Conservation (phyloP, 176 grass and related monocot species). For the Cenchrus fungigraminus region DNA sequence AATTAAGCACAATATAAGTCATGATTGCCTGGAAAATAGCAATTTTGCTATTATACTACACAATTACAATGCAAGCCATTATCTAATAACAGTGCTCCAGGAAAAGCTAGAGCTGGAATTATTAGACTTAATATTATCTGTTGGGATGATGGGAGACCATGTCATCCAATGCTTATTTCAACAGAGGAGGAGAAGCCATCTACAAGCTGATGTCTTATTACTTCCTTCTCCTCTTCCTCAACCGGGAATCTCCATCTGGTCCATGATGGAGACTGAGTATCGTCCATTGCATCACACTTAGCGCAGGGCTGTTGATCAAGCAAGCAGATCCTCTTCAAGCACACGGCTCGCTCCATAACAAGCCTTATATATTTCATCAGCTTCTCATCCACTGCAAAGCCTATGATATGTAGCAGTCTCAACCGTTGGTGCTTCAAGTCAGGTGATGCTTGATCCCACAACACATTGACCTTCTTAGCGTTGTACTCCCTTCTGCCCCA, state of each 20-base stretch:
- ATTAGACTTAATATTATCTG: too few relatives aligned
- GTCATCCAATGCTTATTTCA: conserved; percentile 6
- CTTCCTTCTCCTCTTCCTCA: neutral
- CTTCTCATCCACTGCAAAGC: conserved; percentile 18
- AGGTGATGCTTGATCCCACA: neutral
- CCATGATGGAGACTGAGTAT: neutral
- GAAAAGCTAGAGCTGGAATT: too few relatives aligned
- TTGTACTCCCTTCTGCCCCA: neutral
- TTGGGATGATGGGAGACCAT: neutral
- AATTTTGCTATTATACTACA: too few relatives aligned
- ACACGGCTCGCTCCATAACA: conserved; percentile 1
- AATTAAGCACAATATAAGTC: too few relatives aligned
- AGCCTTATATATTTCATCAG: conserved; percentile 19
- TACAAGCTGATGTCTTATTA: neutral
- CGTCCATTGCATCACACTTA: neutral
- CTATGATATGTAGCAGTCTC: neutral
- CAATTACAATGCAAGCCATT: too few relatives aligned
- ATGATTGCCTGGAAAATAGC: too few relatives aligned
- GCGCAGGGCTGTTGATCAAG: neutral
- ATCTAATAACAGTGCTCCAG: too few relatives aligned
- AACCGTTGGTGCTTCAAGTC: conserved; percentile 8
- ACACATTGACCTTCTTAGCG: neutral
- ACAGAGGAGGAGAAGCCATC: conserved; percentile 3
- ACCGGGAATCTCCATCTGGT: neutral
- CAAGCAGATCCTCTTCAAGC: conserved; percentile 1